Conservation (phyloP, 352 stramenopile species). For the Albugo candida region DNA sequence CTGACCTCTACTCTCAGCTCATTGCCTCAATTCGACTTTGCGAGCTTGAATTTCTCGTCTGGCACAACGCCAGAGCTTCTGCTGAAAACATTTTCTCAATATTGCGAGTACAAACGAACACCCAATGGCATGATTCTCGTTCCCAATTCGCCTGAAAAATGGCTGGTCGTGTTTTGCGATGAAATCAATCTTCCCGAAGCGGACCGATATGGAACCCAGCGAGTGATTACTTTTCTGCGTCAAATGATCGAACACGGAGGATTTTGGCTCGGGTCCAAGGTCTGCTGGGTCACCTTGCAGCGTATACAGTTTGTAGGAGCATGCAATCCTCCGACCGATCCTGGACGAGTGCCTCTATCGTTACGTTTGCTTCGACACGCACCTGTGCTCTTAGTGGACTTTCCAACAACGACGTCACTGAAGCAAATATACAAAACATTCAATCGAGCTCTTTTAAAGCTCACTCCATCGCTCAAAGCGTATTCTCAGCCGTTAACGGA, state of each 20-base stretch:
- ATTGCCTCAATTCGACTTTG: conserved; percentile 96
- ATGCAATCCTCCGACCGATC: conserved; percentile 99
- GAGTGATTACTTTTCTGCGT: conserved; percentile 98
- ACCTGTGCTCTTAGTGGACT: conserved; percentile 98
- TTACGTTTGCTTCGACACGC: conserved; percentile 96
- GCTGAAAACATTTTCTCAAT: conserved; percentile 96
- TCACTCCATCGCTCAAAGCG: conserved; percentile 94
- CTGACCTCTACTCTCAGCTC: conserved; percentile 93
- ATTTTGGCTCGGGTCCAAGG: conserved; percentile 76
- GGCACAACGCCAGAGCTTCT: conserved; percentile 97
- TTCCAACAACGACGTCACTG: conserved; percentile 88
- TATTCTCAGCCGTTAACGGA: conserved; percentile 94
- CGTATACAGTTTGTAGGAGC: conserved; percentile 93
- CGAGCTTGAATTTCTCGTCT: conserved; percentile 98
- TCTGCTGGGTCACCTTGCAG: conserved; percentile 81
- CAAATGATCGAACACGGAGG: conserved; percentile 95
- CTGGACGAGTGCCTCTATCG: conserved; percentile 92
- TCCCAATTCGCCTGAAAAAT: conserved; percentile 87
- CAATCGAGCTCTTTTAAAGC: conserved; percentile 95
- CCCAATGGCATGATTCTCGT: conserved; percentile 92
- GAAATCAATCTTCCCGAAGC: conserved; percentile 99
- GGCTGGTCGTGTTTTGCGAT: conserved; percentile 99
- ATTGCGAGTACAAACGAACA: conserved; percentile 97
- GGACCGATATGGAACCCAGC: conserved; percentile 97
- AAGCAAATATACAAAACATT: conserved; percentile 99